Evolutionary conservation across 2,329 filamentous ascomycete genomes (phyloP), one percentile per base, ranked within the genome.

Genomic region (Epichloe festucae): DNA sequence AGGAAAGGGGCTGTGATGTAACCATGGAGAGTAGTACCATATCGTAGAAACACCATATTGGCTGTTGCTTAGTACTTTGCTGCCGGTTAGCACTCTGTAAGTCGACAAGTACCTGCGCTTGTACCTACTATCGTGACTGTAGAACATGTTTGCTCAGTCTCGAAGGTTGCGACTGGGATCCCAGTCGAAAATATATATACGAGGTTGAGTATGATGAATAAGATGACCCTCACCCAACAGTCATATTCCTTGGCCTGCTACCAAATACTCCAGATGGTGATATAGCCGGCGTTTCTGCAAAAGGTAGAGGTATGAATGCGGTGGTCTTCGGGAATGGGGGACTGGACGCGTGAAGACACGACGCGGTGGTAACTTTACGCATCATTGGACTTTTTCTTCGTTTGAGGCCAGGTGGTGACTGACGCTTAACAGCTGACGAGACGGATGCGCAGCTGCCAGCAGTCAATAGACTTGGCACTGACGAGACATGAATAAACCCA

Each of bases 31-130:
- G 23, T 62, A 78, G 62, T 74, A 95, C 91, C 93, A 98, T 54
- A 98, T 84, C 2, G 91, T 98, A 14, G 91, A 86, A 52, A 98
- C 87, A 52, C 93, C 93, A 78, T 96, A 87, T 65, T 93, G 85
- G 63, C 82, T 82, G 55, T 79, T 91, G 3, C 84, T 93, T 51
- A 98, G 79, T 54, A 98, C 81, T 84, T 84, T 11, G 19, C n/a
- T 15, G 43, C 21, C 10, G 19, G 59, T 71, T 44, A 69, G 62
- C 12, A 39, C 15, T 10, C 23, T 19, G 4, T 0, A 34, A 31
- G 21, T 12, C 11, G 12, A 39, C 15, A 34, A 35, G 3, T 14
- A 14, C n/a, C 21, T 40, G 10, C 21, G 11, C 31, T 17, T 21
- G 15, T 14, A 27, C 35, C 8, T 73, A 93, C 91, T 88, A 70